phyloP scores from a whole-genome alignment of 108 stramenopile genomes.

The Pelagomonas calceolata region DNA sequence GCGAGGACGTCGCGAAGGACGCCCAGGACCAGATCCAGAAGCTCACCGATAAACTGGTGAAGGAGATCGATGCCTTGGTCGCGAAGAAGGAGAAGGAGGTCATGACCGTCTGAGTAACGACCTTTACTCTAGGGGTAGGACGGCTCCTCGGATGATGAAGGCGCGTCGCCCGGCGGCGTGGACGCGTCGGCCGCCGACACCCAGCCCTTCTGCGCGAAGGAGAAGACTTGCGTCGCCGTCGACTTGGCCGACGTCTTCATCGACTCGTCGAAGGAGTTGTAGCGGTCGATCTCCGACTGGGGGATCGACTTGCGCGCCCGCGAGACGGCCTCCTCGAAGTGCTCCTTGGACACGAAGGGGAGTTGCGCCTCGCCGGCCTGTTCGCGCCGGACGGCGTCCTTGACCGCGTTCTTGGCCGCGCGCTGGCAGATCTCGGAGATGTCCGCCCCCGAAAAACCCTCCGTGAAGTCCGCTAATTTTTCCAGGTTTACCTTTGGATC shows the following conservation, averaged over 20 bases:
- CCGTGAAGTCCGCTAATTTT: constrained; percentile 67
- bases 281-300: constrained; percentile 70
- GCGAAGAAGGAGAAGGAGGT: constrained; percentile 85
- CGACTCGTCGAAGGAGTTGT: constrained; percentile 70
- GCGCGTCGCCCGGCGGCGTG: too few species aligned
- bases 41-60: constrained; percentile 68
- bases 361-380: constrained; percentile 67
- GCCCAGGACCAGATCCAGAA: constrained; percentile 72
- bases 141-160: background rate
- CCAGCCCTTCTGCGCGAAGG: background rate
- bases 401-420: constrained; percentile 86
- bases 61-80: constrained; percentile 74
- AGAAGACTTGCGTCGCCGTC: background rate
- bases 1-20: constrained; percentile 68
- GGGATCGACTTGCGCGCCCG: constrained; percentile 74
- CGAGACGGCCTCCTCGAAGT: constrained; percentile 76
- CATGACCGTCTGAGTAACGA: constrained; percentile 56
- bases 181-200: too few species aligned
- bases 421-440: constrained; percentile 92
- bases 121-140: background rate
- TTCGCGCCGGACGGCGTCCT: constrained; percentile 73
- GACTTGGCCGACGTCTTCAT: constrained; percentile 38
- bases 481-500: constrained; percentile 62
- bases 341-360: constrained; percentile 58
- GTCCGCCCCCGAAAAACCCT: constrained; percentile 91